These are phyloP conservation scores for Eucalyptus paniculata DNA, from an alignment of 345 rosid species.

Conservation along the genomic window DNA sequence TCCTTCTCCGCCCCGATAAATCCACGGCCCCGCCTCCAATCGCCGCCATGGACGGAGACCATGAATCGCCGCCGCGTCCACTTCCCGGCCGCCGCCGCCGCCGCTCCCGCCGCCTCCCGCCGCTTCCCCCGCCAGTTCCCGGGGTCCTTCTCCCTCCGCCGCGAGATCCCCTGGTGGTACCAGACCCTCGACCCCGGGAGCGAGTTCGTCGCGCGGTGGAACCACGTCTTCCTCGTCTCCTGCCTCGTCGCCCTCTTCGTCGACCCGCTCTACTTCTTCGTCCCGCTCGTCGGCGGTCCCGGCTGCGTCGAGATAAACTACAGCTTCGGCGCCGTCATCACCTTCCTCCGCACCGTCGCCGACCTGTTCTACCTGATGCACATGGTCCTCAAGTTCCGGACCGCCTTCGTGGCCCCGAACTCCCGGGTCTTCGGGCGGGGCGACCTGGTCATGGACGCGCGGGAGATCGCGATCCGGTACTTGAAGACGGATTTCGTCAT, in stretches of 20 bases:
- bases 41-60: neutral
- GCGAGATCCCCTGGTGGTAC: conserved; percentile 36
- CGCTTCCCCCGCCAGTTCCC: conserved; percentile 29
- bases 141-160: conserved; percentile 29
- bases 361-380: conserved; percentile 59
- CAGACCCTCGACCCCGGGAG: conserved; percentile 59
- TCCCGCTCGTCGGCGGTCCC: conserved; percentile 36
- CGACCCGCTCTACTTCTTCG: conserved; percentile 82
- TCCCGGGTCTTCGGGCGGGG: conserved; percentile 78
- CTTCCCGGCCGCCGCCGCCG: conserved; percentile 18
- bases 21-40: neutral
- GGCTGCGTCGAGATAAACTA: conserved; percentile 44
- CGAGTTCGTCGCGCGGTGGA: conserved; percentile 47
- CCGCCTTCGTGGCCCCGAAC: conserved; percentile 53
- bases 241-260: conserved; percentile 64
- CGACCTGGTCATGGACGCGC: conserved; percentile 65
- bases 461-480: conserved; percentile 52
- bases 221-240: conserved; percentile 55
- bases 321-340: conserved; percentile 36
- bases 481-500: conserved; percentile 42
- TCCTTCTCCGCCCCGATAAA: neutral
- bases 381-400: conserved; percentile 55
- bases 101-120: conserved; percentile 8
- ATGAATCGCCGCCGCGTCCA: conserved; percentile 1
- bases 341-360: conserved; percentile 51